These are phyloP conservation scores for Colletotrichum tropicale DNA, from an alignment of 2,329 filamentous ascomycete genomes.

Conservation along the genomic window DNA sequence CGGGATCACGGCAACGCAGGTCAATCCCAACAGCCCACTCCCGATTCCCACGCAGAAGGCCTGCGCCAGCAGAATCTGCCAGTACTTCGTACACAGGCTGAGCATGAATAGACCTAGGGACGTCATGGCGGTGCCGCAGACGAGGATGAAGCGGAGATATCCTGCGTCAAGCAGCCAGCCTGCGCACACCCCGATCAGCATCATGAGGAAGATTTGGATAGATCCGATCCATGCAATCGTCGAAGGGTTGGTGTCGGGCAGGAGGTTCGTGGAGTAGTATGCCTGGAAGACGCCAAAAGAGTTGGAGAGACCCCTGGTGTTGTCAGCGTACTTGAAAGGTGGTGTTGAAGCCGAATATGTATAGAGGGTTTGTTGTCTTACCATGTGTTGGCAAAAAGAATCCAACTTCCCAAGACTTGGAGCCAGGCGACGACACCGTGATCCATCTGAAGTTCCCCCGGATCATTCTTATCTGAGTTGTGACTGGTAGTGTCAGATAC, in stretches of 20 bases:
- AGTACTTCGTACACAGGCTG: slow-evolving; percentile 41
- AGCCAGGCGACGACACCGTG: slow-evolving; percentile 47
- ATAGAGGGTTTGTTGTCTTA: not conserved
- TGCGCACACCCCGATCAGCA: slow-evolving; percentile 43
- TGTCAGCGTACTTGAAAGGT: not conserved
- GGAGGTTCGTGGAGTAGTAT: slow-evolving; percentile 47
- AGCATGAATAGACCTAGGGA: slow-evolving; percentile 52
- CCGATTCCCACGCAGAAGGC: slow-evolving; percentile 51
- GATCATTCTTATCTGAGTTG: not conserved
- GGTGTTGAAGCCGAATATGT: not conserved
- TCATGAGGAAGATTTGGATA: slow-evolving; percentile 49
- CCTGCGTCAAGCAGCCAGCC: slow-evolving; percentile 55
- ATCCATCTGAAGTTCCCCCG: slow-evolving; percentile 22
- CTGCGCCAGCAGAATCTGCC: slow-evolving; percentile 49
- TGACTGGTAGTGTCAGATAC: not conserved
- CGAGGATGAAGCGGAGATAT: slow-evolving; percentile 44
- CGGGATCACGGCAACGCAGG: slow-evolving; percentile 35
- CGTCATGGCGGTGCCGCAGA: slow-evolving; percentile 42
- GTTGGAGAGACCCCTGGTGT: slow-evolving; percentile 40
- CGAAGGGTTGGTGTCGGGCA: not conserved
- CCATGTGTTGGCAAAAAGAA: slow-evolving; percentile 54
- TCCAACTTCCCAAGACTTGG: slow-evolving; percentile 50
- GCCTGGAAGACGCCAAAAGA: slow-evolving; percentile 60
- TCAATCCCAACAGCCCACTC: slow-evolving; percentile 42
- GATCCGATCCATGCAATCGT: slow-evolving; percentile 51